Conservation (phyloP, 257 asterid genomes). For the Asclepias syriaca region DNA sequence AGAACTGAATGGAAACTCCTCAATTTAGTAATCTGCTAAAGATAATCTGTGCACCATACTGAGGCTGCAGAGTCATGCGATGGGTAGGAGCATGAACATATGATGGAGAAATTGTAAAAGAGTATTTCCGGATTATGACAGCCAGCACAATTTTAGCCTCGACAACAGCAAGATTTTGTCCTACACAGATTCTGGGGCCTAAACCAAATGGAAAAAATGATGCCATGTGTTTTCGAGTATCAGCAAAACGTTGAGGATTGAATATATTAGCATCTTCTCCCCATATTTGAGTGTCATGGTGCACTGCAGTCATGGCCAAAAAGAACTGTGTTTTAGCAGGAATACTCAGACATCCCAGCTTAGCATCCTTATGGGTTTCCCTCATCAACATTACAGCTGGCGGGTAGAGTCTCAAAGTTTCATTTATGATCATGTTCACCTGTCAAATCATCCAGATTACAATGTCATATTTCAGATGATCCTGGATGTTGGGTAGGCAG, state of each 20-base stretch:
- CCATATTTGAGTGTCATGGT: constrained; percentile 58
- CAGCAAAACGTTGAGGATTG: constrained; percentile 50
- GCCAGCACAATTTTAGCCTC: constrained; percentile 57
- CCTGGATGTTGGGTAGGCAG: too few species aligned
- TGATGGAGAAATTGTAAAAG: constrained; percentile 50
- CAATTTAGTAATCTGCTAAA: constrained; percentile 29
- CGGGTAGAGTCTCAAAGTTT: constrained; percentile 60
- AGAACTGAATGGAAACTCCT: not conserved
- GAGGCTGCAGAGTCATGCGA: constrained; percentile 54
- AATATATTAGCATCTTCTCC: constrained; percentile 57
- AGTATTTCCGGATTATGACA: constrained; percentile 38
- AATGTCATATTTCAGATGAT: not conserved
- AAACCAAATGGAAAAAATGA: constrained; percentile 62
- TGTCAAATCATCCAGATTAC: constrained; percentile 8
- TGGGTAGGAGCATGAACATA: constrained; percentile 68
- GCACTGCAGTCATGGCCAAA: constrained; percentile 48
- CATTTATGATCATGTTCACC: constrained; percentile 57
- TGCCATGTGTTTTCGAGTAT: constrained; percentile 45
- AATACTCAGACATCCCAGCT: constrained; percentile 44
- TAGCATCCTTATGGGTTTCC: constrained; percentile 33
- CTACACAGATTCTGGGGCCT: constrained; percentile 64
- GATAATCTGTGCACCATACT: constrained; percentile 51
- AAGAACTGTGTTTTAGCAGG: constrained; percentile 54
- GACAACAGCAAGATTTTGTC: constrained; percentile 62
- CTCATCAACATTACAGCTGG: constrained; percentile 44